Conservation (phyloP, 1,284 basidiomycete genomes). For the Ganoderma meredithae region DNA sequence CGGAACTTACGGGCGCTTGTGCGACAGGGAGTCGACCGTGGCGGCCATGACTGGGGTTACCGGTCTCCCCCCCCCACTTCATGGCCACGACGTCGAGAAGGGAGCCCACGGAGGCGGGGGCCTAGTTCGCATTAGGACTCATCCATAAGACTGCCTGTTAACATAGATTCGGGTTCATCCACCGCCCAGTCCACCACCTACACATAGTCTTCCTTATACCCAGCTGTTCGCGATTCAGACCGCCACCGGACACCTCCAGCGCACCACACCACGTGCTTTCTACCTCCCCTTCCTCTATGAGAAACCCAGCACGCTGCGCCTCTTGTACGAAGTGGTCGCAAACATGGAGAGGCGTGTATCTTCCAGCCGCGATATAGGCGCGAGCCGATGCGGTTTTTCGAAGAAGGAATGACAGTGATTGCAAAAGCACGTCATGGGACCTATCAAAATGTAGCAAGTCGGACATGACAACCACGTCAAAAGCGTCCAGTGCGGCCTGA, state of each 20-base stretch:
- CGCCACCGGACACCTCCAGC: constrained; percentile 48
- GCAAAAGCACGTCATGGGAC: constrained; percentile 65
- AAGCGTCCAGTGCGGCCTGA: constrained; percentile 43
- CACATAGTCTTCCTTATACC: constrained; percentile 62
- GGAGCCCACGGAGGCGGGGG: no score
- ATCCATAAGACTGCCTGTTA: background rate
- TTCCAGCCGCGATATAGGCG: constrained; percentile 68
- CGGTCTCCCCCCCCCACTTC: no score
- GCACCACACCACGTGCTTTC: constrained; percentile 57
- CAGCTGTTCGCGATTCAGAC: constrained; percentile 56
- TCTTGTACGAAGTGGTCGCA: constrained; percentile 62
- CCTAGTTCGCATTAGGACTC: no score
- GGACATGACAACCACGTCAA: constrained; percentile 69
- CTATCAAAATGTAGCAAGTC: constrained; percentile 73
- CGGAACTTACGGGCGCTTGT: no score
- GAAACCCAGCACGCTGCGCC: constrained; percentile 51
- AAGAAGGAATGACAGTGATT: constrained; percentile 58
- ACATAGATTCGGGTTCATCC: constrained; percentile 38
- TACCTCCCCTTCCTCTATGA: constrained; percentile 52
- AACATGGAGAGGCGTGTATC: constrained; percentile 62
- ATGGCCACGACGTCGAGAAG: no score
- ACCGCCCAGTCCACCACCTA: constrained; percentile 64
- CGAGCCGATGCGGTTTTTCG: constrained; percentile 49
- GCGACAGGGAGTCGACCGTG: no score
- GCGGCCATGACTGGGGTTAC: no score